A percentile compares a stretch with the other conserved stretches of the same genome.
These are phyloP conservation scores for Dendrobium officinale DNA, from an alignment of 106 monocot genomes.

Conservation along the genomic window DNA sequence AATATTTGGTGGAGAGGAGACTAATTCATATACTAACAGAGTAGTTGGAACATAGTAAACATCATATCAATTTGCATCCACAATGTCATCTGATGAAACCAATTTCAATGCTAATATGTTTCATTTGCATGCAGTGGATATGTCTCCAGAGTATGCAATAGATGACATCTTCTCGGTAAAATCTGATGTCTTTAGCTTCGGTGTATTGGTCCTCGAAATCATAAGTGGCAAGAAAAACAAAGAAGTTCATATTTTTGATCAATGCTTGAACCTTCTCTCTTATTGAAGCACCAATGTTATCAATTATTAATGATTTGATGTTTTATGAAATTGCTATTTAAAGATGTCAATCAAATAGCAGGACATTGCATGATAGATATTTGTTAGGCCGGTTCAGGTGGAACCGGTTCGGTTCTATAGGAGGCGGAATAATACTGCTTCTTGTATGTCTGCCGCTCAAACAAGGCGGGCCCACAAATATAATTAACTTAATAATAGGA, in stretches of 20 bases:
- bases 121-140: conserved; percentile 13
- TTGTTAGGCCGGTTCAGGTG: too few relatives aligned
- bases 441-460: too few relatives aligned
- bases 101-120: neutral
- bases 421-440: too few relatives aligned
- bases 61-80: neutral
- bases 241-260: neutral
- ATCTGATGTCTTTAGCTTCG: conserved; percentile 32
- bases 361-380: too few relatives aligned
- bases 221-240: conserved; percentile 19
- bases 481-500: too few relatives aligned
- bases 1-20: conserved; percentile 18
- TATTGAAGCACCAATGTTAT: conserved; percentile 15
- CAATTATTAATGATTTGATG: too few relatives aligned
- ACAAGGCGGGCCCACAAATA: too few relatives aligned
- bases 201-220: conserved; percentile 22
- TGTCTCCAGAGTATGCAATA: conserved; percentile 31
- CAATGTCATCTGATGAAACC: neutral
- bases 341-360: too few relatives aligned
- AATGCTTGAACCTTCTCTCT: conserved; percentile 14
- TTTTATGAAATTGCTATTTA: neutral
- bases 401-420: too few relatives aligned
- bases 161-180: conserved; percentile 24
- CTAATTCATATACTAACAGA: conserved; percentile 12
- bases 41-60: conserved; percentile 28